These are phyloP conservation scores for Fusarium mundagurra DNA, from an alignment of 2,329 filamentous ascomycete genomes.

Conservation along the genomic window DNA sequence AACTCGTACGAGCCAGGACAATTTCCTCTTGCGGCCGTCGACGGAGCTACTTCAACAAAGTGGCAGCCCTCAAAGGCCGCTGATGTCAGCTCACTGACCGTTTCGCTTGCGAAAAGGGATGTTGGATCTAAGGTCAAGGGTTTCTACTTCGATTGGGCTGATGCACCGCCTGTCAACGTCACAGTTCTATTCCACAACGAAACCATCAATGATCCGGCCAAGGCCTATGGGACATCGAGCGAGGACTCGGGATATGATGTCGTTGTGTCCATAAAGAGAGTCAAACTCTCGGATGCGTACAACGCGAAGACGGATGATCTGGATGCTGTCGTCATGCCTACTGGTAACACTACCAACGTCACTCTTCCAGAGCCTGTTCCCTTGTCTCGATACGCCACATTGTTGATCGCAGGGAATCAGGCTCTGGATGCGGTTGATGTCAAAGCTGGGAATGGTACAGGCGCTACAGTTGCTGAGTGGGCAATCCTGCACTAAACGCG, in stretches of 20 bases:
- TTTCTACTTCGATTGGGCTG: background rate
- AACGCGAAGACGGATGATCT: background rate
- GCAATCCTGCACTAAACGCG: background rate
- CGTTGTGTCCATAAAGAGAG: background rate
- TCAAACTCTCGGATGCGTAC: background rate
- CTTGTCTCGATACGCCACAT: background rate
- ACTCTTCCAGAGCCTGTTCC: background rate
- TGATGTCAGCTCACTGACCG: background rate
- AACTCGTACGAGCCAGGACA: background rate
- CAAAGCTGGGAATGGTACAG: background rate
- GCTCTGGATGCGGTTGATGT: background rate
- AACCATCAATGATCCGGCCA: background rate
- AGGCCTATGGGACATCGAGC: fast-evolving
- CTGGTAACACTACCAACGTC: background rate
- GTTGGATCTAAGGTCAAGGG: background rate
- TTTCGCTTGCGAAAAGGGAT: background rate
- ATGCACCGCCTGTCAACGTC: background rate
- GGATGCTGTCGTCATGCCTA: background rate
- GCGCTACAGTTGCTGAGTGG: background rate
- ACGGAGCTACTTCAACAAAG: background rate
- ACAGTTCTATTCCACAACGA: background rate
- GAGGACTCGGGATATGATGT: background rate
- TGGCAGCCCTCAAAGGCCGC: background rate
- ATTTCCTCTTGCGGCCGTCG: background rate
- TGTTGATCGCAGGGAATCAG: background rate